phyloP scores from a whole-genome alignment of 768 basidiomycete species.

The Cyclocybe aegerita region DNA sequence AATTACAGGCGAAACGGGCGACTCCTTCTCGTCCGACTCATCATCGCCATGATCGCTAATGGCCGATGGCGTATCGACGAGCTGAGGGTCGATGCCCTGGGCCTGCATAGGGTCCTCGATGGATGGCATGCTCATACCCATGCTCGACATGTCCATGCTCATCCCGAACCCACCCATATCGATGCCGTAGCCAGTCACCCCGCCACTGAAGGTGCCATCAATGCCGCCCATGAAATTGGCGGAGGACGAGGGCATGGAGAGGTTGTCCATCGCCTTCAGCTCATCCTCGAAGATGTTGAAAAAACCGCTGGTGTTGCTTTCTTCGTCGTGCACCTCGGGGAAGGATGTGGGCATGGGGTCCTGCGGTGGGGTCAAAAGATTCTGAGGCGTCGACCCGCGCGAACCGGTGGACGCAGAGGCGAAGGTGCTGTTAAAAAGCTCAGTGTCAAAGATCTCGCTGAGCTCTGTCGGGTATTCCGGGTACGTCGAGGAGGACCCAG shows the following conservation, averaged over 20 bases:
- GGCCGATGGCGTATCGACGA: slow-evolving; percentile 57
- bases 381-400: slow-evolving; percentile 42
- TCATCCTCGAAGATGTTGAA: slow-evolving; percentile 50
- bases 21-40: slow-evolving; percentile 34
- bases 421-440: slow-evolving; percentile 43
- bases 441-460: slow-evolving; percentile 68
- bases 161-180: slow-evolving; percentile 19
- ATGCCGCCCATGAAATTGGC: slow-evolving; percentile 22
- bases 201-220: slow-evolving; percentile 16
- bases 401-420: slow-evolving; percentile 35
- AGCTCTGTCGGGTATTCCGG: slow-evolving; percentile 35
- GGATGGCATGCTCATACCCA: slow-evolving; percentile 13
- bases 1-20: slow-evolving; percentile 5
- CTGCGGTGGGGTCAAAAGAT: slow-evolving; percentile 49
- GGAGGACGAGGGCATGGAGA: slow-evolving; percentile 12
- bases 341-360: slow-evolving; percentile 29
- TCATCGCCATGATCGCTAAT: slow-evolving; percentile 39
- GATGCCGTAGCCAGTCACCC: slow-evolving; percentile 16
- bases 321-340: slow-evolving; percentile 34
- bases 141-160: slow-evolving; percentile 14
- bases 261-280: slow-evolving; percentile 30
- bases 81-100: slow-evolving; percentile 68
- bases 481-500: slow-evolving; percentile 12
- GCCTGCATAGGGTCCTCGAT: slow-evolving; percentile 17
- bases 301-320: slow-evolving; percentile 27